Conservation (phyloP, 805 yeast genomes). For the Lipomyces mesembrius region DNA sequence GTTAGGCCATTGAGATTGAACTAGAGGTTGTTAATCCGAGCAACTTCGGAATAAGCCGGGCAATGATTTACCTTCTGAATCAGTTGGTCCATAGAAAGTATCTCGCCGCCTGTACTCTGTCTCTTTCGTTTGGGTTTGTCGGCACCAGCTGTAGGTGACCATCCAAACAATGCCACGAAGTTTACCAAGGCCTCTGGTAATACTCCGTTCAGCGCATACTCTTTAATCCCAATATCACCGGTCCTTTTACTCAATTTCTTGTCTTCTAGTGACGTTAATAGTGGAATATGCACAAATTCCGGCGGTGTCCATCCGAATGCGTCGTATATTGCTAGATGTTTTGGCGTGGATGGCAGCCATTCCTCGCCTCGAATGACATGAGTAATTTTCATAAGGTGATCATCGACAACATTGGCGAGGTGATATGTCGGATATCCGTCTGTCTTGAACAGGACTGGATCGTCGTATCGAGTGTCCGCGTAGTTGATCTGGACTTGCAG, state of each 20-base stretch:
- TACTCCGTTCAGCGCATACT: constrained; percentile 56
- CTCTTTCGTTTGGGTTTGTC: constrained; percentile 8
- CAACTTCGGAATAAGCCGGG: constrained; percentile 51
- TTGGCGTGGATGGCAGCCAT: constrained; percentile 96
- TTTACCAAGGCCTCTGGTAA: constrained; percentile 87
- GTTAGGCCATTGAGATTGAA: constrained; percentile 79
- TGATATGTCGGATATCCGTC: constrained; percentile 96
- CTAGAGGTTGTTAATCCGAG: constrained; percentile 40
- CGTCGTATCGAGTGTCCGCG: constrained; percentile 79
- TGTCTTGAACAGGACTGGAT: constrained; percentile 86
- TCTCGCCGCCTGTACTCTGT: constrained; percentile 25
- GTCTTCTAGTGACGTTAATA: constrained; percentile 60
- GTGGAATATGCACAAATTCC: constrained; percentile 82
- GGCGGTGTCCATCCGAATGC: constrained; percentile 91
- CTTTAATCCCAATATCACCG: constrained; percentile 75
- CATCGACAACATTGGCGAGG: constrained; percentile 94
- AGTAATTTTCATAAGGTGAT: constrained; percentile 87
- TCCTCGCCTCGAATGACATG: constrained; percentile 98
- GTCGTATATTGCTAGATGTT: constrained; percentile 81
- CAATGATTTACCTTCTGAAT: constrained; percentile 13
- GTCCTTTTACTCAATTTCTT: constrained; percentile 80
- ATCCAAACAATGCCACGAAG: constrained; percentile 88
- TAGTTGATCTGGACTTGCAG: constrained; percentile 79
- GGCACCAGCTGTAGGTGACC: constrained; percentile 65
- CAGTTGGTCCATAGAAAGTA: constrained; percentile 28